Conservation (phyloP, 2,329 filamentous ascomycete species). For the Neoarthrinium moseri region DNA sequence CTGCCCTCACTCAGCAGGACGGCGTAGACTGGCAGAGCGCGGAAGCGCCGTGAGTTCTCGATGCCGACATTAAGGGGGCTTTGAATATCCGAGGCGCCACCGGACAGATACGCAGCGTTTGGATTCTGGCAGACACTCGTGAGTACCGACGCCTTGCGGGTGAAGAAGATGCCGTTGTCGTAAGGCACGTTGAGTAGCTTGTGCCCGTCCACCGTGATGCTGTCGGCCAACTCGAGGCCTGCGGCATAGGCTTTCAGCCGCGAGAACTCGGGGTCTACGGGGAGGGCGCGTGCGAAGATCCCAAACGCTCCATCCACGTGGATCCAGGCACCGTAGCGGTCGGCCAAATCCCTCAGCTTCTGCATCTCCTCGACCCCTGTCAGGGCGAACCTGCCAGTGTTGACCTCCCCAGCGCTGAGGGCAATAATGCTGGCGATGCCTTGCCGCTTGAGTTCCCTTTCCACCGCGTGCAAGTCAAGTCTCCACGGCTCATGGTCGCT, state of each 20-base stretch:
- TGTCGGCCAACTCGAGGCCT: slow-evolving; percentile 80
- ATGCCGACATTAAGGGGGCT: slow-evolving; percentile 84
- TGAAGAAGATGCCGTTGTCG: slow-evolving; percentile 88
- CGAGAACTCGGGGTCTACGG: slow-evolving; percentile 54
- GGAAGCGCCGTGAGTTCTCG: slow-evolving; percentile 88
- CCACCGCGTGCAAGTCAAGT: slow-evolving; percentile 66
- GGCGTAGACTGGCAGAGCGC: slow-evolving; percentile 86
- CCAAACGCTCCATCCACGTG: slow-evolving; percentile 93
- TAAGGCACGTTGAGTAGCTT: slow-evolving; percentile 97
- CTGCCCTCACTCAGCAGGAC: slow-evolving; percentile 73
- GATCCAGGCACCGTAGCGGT: slow-evolving; percentile 76
- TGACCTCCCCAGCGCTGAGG: slow-evolving; percentile 86
- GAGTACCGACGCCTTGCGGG: slow-evolving; percentile 58
- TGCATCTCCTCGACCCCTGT: slow-evolving; percentile 55
- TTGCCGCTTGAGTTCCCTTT: slow-evolving; percentile 51
- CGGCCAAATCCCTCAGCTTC: slow-evolving; percentile 66
- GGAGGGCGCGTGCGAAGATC: slow-evolving; percentile 70
- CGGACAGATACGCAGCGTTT: slow-evolving; percentile 76
- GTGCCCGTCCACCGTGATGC: slow-evolving; percentile 82
- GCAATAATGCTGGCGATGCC: slow-evolving; percentile 71
- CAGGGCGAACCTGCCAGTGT: slow-evolving; percentile 79
- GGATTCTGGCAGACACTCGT: slow-evolving; percentile 74
- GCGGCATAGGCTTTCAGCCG: slow-evolving; percentile 47
- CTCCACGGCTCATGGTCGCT: slow-evolving; percentile 60
- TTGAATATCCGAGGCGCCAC: slow-evolving; percentile 51